Conservation (phyloP, 331 rosid genomes). For the Rhamnella rubrinervis region DNA sequence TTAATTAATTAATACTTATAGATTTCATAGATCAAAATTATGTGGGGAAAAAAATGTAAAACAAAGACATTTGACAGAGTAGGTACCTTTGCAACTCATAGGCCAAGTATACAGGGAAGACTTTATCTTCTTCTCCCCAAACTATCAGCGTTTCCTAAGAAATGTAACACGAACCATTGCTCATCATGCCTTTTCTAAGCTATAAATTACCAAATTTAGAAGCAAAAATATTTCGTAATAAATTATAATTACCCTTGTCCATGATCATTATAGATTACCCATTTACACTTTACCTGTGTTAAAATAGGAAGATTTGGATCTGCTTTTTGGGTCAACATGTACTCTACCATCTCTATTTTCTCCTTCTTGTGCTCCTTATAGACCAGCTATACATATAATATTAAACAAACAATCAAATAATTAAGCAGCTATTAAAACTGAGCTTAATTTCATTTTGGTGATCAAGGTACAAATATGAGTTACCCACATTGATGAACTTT, state of each 20-base stretch:
- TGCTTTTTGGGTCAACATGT: conserved; percentile 27
- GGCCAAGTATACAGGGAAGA: conserved; percentile 30
- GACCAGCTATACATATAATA: conserved; percentile 9
- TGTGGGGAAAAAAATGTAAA: background rate
- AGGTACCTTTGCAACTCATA: conserved; percentile 36
- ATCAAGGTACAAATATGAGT: background rate
- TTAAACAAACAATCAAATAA: background rate
- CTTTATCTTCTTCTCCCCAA: conserved; percentile 43
- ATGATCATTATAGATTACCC: background rate
- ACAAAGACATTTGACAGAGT: background rate
- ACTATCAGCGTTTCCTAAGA: conserved; percentile 35
- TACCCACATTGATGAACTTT: conserved; percentile 22
- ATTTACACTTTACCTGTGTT: conserved; percentile 25
- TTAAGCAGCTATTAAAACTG: background rate
- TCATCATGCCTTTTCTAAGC: too few species aligned
- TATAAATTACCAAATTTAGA: too few species aligned
- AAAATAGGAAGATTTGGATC: conserved; percentile 30
- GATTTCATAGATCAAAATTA: too few species aligned
- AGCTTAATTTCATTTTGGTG: too few species aligned
- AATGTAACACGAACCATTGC: too few species aligned
- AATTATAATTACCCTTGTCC: background rate
- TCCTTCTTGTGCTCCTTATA: conserved; percentile 22
- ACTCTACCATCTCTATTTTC: conserved; percentile 28
- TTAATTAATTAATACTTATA: too few species aligned
- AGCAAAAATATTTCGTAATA: too few species aligned